These are phyloP conservation scores for Acer campestre DNA, from an alignment of 345 rosid species.

Conservation along the genomic window DNA sequence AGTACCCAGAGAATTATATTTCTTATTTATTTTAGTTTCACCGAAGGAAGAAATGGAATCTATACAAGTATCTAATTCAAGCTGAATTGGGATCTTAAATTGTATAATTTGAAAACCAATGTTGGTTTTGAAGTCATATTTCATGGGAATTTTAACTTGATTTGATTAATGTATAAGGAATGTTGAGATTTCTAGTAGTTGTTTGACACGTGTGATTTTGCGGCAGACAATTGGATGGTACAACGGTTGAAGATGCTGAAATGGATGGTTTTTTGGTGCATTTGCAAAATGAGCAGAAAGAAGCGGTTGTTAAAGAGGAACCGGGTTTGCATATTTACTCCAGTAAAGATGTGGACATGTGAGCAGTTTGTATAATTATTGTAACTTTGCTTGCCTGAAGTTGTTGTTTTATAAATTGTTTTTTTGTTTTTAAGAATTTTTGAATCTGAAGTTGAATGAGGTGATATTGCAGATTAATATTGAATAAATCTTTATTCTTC, in stretches of 20 bases:
- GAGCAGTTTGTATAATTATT: constrained; percentile 34
- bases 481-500: neutral
- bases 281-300: constrained; percentile 80
- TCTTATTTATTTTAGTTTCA: constrained; percentile 6
- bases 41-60: neutral
- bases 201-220: constrained; percentile 14
- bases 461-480: neutral
- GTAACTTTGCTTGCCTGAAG: neutral
- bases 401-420: neutral
- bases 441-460: neutral
- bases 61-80: neutral
- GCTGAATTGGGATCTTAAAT: neutral
- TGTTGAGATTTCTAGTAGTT: neutral
- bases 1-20: neutral
- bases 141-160: neutral
- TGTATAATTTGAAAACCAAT: neutral
- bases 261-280: constrained; percentile 85
- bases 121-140: neutral
- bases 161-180: neutral
- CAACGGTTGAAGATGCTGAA: constrained; percentile 61
- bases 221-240: constrained; percentile 59
- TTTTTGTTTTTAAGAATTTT: neutral
- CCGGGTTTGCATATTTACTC: constrained; percentile 74
- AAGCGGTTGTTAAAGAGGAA: constrained; percentile 59
- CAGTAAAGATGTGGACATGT: constrained; percentile 89